Evolutionary conservation across 108 stramenopile species (phyloP), one percentile per base, ranked within the genome.

Genomic region (Nitzschia inconspicua): DNA sequence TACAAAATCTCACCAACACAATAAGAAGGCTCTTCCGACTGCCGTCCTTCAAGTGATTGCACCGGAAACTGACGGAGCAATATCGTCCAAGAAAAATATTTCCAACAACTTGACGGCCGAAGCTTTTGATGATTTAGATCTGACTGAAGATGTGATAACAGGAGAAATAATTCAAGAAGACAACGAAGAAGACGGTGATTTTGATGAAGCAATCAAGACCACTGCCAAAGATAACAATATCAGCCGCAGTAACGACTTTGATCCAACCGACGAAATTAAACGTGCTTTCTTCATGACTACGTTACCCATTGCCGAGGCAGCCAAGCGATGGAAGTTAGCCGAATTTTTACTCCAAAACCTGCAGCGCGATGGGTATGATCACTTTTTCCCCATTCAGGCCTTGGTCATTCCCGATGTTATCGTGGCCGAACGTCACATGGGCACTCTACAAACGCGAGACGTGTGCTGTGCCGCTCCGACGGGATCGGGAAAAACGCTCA

Each of bases 341-440:
- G 70, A 78, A 11, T 93, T 93, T 73, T 60, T 93, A 47, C 47
- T 88, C 0, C 16, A 57, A 3, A 93, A 93, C 32, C 61, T 93
- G 25, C 42, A 72, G 58, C 56, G 53, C 16, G 84, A 89, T 52
- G 82, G 82, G 3, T 84, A 80, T 54, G 53, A 75, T 10, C 63
- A 78, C 35, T 95, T 97, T 65, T 97, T 97, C 53, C 94, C 97
- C 14, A 90, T 98, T 20, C 97, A 98, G 60, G 79, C 86, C 19
- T 65, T 79, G 44, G 84, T 86, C 14, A 81, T 96, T 49, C 91
- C 91, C 1, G 85, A 84, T 74, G 77, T 91, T 8, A 78, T 96
- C 41, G 66, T 86, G 35, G 70, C 77, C 39, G 88, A 84, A 63
- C 63, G 72, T 7, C 75, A 85, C 70, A 49, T 68, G 18, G 72